phyloP scores from a whole-genome alignment of 1,139 yeast genomes.

The Hyphopichia khmerensis region DNA sequence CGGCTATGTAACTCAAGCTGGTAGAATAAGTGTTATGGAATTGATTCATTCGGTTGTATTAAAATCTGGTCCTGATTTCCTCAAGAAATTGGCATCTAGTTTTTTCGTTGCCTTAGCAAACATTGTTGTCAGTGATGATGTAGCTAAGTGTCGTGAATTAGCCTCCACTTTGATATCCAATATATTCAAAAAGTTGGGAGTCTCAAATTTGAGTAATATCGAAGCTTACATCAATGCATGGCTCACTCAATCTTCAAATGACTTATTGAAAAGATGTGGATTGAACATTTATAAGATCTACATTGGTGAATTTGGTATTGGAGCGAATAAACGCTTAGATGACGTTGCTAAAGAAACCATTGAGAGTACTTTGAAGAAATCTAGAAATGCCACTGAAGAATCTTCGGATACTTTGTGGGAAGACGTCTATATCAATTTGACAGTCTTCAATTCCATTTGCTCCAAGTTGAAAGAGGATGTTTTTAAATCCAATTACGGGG shows the following conservation, averaged over 20 bases:
- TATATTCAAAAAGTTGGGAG: slow-evolving; percentile 53
- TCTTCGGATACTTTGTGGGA: slow-evolving; percentile 65
- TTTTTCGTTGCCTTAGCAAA: slow-evolving; percentile 82
- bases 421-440: slow-evolving; percentile 64
- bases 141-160: slow-evolving; percentile 83
- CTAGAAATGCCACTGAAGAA: slow-evolving; percentile 29
- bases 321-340: slow-evolving; percentile 36
- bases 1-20: slow-evolving; percentile 81
- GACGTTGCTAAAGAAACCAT: slow-evolving; percentile 37
- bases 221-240: slow-evolving; percentile 66
- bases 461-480: slow-evolving; percentile 28
- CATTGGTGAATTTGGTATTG: slow-evolving; percentile 50
- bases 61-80: slow-evolving; percentile 63
- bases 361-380: slow-evolving; percentile 31
- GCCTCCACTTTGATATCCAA: slow-evolving; percentile 63
- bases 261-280: slow-evolving; percentile 70
- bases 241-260: slow-evolving; percentile 58
- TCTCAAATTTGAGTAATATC: slow-evolving; percentile 38
- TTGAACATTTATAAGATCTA: slow-evolving; percentile 70
- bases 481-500: slow-evolving; percentile 25
- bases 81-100: slow-evolving; percentile 64
- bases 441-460: slow-evolving; percentile 48
- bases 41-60: slow-evolving; percentile 67
- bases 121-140: slow-evolving; percentile 75
- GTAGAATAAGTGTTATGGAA: slow-evolving; percentile 91